Evolutionary conservation across 352 stramenopile species (phyloP), one percentile per base, ranked within the genome.

Genomic region (Phytophthora hibernalis): DNA sequence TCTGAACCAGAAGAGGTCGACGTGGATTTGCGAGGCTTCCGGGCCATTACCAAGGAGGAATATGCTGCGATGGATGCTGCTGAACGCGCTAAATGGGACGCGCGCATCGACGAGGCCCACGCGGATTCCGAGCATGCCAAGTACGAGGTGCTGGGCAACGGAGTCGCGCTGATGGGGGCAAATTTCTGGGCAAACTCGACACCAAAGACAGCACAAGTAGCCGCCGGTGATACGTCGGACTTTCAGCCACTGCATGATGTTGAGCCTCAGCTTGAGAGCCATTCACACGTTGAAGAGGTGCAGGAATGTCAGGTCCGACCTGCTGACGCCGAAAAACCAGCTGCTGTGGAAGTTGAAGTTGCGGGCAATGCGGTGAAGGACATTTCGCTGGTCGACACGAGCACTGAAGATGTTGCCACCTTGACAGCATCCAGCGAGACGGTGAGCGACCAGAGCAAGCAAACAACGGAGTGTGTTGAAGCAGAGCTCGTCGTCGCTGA

Each of bases 41-140:
- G 80, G 21, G 80, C 80, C 8, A 89, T 92, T 59, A 87, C 81
- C 1, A 80, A 90, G 66, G 58, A 85, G 38, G 77, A 92, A 43
- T 91, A 91, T 54, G 68, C 62, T 50, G 61, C 65, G n/a, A 69
- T 91, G 52, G 61, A 70, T 15, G 55, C 72, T 5, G n/a, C 37
- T 2, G 80, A 90, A 13, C 76, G 76, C 8, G 68, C 59, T 12
- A 79, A 85, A 15, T 92, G 85, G 85, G 80, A 91, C 22, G 72
- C 63, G 11, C 74, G 83, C 37, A 91, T 92, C 54, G 65, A 81
- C 31, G 61, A 80, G 11, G 85, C 85, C 4, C 77, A 87, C 21
- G 48, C 45, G 11, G 74, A 87, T 24, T 75, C 84, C 7, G 52
- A 65, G 40, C 61, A 77, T 11, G 83, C 69, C 2, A 63, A 70